Evolutionary conservation across 805 yeast genomes (phyloP), one percentile per base, ranked within the genome.

Genomic region (Candida germanica): DNA sequence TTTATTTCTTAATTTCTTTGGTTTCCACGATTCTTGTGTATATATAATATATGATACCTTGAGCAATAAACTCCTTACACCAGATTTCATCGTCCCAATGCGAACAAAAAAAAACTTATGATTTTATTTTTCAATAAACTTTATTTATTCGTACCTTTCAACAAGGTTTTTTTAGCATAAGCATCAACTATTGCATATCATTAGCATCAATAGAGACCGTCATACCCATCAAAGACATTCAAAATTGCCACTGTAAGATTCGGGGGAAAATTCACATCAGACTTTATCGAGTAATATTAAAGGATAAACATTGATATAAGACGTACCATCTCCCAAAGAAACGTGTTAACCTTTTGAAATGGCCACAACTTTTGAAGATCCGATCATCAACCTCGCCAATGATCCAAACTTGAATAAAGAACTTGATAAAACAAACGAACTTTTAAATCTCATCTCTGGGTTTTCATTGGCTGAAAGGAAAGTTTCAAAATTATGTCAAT

Each of bases 371-470:
- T 74, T 65, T 46, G 56, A 58, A 9, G 82, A 76, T 50, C 78
- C 77, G 6, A 58, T 76, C 26, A 54, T 76, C 36, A 48, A 54
- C 12, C 56, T 76, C 19, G 63, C 74, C 9, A 69, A 67, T 41
- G 79, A 75, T 50, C 75, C 78, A 2, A 57, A 69, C 32, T 58
- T 76, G 22, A 73, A 69, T 34, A 59, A 59, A 32, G 70, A 58
- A 18, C 63, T 67, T 35, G 54, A 43, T 16, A 67, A 66, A 41
- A 54, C 79, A 0, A 51, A 62, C 11, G 56, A 64, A 42, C 51
- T 76, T 6, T 48, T 72, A 2, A 50, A 47, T 31, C 49, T 69
- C 11, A 75, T 76, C 26, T 67, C 67, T 26, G 61, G 60, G 23
- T 73, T 75, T 33, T 61, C 71, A 6, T 38, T 64, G 21, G 49